Evolutionary conservation across 2,329 filamentous ascomycete species (phyloP).

Genomic region (Cryphonectria naterciae): DNA sequence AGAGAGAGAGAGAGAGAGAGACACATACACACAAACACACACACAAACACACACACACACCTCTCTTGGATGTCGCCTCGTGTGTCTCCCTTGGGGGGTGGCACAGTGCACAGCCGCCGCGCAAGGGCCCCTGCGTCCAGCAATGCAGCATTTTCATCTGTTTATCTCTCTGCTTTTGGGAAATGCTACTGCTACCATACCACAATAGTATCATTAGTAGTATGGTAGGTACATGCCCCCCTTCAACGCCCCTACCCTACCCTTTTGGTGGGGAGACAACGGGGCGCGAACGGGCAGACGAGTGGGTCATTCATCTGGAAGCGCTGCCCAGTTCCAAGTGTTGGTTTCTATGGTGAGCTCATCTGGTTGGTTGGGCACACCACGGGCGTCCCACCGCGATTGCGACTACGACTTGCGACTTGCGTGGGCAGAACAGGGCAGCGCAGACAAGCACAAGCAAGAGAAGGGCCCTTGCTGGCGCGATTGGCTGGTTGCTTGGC

Average conservation of each 20-base stretch:
- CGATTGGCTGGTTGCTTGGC: no score
- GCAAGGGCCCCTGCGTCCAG: not conserved
- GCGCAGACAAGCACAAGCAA: not conserved
- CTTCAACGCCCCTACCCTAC: not conserved
- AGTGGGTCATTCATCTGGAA: conserved; percentile 15
- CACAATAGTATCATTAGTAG: not conserved
- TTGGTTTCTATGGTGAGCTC: not conserved
- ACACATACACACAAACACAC: not conserved
- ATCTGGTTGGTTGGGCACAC: conserved; percentile 20
- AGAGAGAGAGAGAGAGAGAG: not conserved
- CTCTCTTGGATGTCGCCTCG: not conserved
- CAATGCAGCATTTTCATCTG: not conserved
- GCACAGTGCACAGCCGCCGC: not conserved
- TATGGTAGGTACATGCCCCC: not conserved
- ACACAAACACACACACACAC: not conserved
- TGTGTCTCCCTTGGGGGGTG: not conserved
- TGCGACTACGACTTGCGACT: conserved; percentile 2
- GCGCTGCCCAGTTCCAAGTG: conserved; percentile 4
- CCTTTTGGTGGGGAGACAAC: not conserved
- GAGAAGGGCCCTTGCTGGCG: not conserved
- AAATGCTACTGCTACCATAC: not conserved
- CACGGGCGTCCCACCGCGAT: conserved; percentile 16
- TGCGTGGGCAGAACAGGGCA: conserved; percentile 2
- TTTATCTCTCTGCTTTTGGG: not conserved
- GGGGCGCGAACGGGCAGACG: not conserved